Percentiles rank a stretch among this genome's conserved stretches.
These are phyloP conservation scores for Alternaria dauci DNA, from an alignment of 2,329 filamentous ascomycete genomes.

Conservation along the genomic window DNA sequence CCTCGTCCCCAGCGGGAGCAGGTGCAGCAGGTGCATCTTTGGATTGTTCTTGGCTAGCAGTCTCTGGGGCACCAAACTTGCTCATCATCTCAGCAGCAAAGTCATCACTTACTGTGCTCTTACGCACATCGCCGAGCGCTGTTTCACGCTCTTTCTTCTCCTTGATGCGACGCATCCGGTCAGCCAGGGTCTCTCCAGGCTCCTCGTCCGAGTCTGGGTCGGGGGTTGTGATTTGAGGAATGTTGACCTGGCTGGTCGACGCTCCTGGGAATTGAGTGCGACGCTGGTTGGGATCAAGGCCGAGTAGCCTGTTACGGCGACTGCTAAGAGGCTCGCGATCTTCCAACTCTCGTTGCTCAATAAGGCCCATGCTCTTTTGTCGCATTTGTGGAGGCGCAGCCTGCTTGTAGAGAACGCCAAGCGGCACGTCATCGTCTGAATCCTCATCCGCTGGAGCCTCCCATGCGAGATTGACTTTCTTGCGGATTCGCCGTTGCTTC, in stretches of 20 bases:
- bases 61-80: slow-evolving; percentile 42
- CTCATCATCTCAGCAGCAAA: slow-evolving; percentile 75
- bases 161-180: slow-evolving; percentile 71
- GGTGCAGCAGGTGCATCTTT: slow-evolving; percentile 38
- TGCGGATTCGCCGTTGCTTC: slow-evolving; percentile 74
- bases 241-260: slow-evolving; percentile 36
- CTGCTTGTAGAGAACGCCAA: slow-evolving; percentile 75
- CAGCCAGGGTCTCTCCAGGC: slow-evolving; percentile 71
- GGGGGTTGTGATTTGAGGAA: slow-evolving; percentile 40
- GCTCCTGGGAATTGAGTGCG: slow-evolving; percentile 24
- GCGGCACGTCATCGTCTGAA: slow-evolving; percentile 80
- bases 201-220: slow-evolving; percentile 46
- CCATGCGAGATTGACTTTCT: slow-evolving; percentile 89
- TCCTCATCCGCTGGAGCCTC: slow-evolving; percentile 68
- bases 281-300: slow-evolving; percentile 54
- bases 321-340: slow-evolving; percentile 89
- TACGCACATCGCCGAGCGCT: slow-evolving; percentile 51
- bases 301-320: slow-evolving; percentile 77
- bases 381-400: slow-evolving; percentile 57
- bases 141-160: slow-evolving; percentile 61
- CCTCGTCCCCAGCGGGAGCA: slow-evolving; percentile 31
- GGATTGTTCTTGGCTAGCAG: slow-evolving; percentile 18
- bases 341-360: slow-evolving; percentile 84
- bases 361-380: slow-evolving; percentile 74
- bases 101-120: slow-evolving; percentile 66